A percentile compares a stretch with the other conserved stretches of the same genome.
Evolutionary conservation across 2,329 filamentous ascomycete genomes (phyloP).

Genomic region (Monosporascus sp.): DNA sequence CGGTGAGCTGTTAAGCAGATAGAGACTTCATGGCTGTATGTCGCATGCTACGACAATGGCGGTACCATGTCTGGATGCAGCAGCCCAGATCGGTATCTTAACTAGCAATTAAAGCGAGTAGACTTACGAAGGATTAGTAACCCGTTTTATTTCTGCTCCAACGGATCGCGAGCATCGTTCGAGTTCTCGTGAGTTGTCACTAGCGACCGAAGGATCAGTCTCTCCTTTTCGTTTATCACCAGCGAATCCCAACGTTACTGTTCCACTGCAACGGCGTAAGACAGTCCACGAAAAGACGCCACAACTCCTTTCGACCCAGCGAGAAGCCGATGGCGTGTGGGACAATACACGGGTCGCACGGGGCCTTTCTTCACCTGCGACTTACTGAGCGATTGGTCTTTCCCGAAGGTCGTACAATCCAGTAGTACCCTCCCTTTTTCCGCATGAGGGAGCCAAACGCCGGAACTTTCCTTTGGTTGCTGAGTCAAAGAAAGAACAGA

Average conservation of each 20-base stretch:
- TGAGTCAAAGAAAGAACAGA: conserved; percentile 15
- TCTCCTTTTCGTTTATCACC: conserved; percentile 21
- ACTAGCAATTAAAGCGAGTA: no score
- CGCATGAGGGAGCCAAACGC: conserved; percentile 24
- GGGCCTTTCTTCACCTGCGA: conserved; percentile 9
- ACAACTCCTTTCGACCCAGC: conserved; percentile 21
- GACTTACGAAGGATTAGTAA: conserved; percentile 19
- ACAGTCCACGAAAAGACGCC: conserved; percentile 19
- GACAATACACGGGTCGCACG: conserved; percentile 19
- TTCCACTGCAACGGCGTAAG: conserved; percentile 20
- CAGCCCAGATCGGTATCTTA: no score
- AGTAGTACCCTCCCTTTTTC: conserved; percentile 23
- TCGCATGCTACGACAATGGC: no score
- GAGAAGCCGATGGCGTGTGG: conserved; percentile 24
- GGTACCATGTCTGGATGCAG: no score
- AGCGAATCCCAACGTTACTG: conserved; percentile 19
- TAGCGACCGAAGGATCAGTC: conserved; percentile 21
- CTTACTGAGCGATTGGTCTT: conserved; percentile 16
- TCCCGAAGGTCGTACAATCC: conserved; percentile 24
- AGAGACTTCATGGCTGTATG: no score
- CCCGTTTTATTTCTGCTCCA: conserved; percentile 30
- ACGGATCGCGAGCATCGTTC: conserved; percentile 17
- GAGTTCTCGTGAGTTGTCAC: conserved; percentile 23
- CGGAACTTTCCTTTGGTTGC: conserved; percentile 10
- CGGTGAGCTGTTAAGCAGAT: conserved; percentile 30